Evolutionary conservation across 2,329 filamentous ascomycete species (phyloP).

Genomic region (Penicillium sumatraense): DNA sequence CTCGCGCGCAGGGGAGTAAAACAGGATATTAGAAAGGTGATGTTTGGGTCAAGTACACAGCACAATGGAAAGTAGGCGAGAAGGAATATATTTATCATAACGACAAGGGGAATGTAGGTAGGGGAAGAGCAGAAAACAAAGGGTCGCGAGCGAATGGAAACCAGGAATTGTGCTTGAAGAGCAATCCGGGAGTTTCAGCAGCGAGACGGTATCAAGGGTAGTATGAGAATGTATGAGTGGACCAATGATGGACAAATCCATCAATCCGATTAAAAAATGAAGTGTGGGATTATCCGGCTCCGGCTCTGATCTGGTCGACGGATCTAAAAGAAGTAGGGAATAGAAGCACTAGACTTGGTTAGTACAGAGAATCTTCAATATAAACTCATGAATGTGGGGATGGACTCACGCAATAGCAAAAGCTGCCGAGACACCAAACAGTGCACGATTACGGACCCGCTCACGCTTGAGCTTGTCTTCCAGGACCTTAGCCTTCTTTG

Average conservation of each 20-base stretch:
- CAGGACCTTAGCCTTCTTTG: slow-evolving; percentile 72
- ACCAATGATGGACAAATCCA: background rate
- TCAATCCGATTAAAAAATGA: background rate
- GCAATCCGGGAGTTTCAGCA: slow-evolving; percentile 5
- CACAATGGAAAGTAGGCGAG: slow-evolving; percentile 14
- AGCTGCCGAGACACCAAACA: slow-evolving; percentile 84
- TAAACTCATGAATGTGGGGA: background rate
- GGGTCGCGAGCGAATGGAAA: slow-evolving; percentile 6
- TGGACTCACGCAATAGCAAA: slow-evolving; percentile 84
- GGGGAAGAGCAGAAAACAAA: slow-evolving; percentile 9
- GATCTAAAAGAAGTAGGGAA: slow-evolving; percentile 52
- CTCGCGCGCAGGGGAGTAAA: slow-evolving; percentile 5
- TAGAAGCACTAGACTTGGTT: slow-evolving; percentile 44
- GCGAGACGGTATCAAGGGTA: slow-evolving; percentile 6
- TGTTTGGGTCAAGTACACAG: slow-evolving; percentile 21
- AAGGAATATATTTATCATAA: slow-evolving; percentile 35
- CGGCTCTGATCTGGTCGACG: background rate
- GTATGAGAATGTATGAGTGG: background rate
- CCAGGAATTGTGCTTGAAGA: background rate
- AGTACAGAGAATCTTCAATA: slow-evolving; percentile 12
- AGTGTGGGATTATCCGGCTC: background rate
- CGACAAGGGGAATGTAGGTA: slow-evolving; percentile 23
- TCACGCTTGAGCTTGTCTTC: slow-evolving; percentile 83
- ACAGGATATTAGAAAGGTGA: slow-evolving; percentile 22
- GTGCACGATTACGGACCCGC: slow-evolving; percentile 80